Percentiles rank a stretch among this genome's conserved stretches.
These are phyloP conservation scores for Rhynchospora tenuis DNA, from an alignment of 176 grass and related monocot genomes.

Conservation along the genomic window DNA sequence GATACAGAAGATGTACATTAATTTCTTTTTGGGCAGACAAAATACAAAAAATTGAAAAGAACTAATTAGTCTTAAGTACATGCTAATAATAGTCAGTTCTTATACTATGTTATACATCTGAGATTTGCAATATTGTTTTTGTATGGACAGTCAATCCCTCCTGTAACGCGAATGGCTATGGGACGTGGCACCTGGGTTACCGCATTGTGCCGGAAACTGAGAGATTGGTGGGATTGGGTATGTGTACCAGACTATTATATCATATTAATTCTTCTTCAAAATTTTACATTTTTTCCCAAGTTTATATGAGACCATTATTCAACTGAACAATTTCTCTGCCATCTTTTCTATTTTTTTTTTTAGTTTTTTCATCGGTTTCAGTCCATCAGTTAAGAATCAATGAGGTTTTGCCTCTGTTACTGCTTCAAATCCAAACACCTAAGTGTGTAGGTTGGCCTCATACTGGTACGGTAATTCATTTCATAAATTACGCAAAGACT, in stretches of 20 bases:
- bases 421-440: background rate
- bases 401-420: background rate
- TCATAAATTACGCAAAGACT: slow-evolving; percentile 29
- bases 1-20: background rate
- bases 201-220: slow-evolving; percentile 81
- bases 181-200: slow-evolving; percentile 74
- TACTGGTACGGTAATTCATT: slow-evolving; percentile 14
- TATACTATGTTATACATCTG: background rate
- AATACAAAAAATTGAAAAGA: background rate
- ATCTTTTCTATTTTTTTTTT: background rate
- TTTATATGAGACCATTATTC: background rate
- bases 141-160: slow-evolving; percentile 72
- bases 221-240: slow-evolving; percentile 99
- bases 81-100: background rate
- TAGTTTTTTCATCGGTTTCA: background rate
- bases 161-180: slow-evolving; percentile 68
- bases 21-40: background rate
- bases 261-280: slow-evolving; percentile 19
- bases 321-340: background rate
- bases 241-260: slow-evolving; percentile 11
- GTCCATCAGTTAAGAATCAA: background rate
- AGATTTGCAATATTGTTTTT: slow-evolving; percentile 18
- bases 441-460: background rate
- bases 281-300: background rate
- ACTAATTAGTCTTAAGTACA: background rate